These are phyloP conservation scores for Pterocarpus santalinus DNA, from an alignment of 306 rosid genomes.

Conservation along the genomic window DNA sequence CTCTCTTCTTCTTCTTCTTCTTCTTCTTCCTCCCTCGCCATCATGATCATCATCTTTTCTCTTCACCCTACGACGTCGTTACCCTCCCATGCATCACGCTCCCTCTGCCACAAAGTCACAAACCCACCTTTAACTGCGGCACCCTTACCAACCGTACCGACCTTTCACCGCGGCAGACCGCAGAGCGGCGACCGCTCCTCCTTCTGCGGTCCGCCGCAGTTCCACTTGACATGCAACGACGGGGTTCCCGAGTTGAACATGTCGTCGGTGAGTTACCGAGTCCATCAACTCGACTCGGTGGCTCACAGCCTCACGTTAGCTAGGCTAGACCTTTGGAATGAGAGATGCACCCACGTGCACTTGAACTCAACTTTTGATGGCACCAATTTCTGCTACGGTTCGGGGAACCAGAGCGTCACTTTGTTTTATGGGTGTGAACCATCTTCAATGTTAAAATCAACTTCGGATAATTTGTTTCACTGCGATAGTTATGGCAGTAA, in stretches of 20 bases:
- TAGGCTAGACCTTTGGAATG: slow-evolving; percentile 68
- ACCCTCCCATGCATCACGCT: slow-evolving; percentile 35
- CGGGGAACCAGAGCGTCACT: slow-evolving; percentile 55
- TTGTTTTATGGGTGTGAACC: slow-evolving; percentile 53
- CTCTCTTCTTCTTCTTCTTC: background rate
- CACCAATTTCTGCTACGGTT: slow-evolving; percentile 36
- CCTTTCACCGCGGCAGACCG: slow-evolving; percentile 54
- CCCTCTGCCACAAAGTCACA: slow-evolving; percentile 47
- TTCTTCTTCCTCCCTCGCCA: background rate
- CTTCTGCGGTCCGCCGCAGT: slow-evolving; percentile 66
- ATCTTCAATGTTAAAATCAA: accelerated
- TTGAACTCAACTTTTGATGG: slow-evolving; percentile 48
- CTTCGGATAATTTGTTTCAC: slow-evolving; percentile 47
- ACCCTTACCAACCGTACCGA: slow-evolving; percentile 52
- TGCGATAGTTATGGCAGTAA: slow-evolving; percentile 33
- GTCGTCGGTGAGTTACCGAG: slow-evolving; percentile 50
- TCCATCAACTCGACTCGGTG: slow-evolving; percentile 46
- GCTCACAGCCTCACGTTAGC: slow-evolving; percentile 50
- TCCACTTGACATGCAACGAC: slow-evolving; percentile 53
- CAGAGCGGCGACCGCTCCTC: slow-evolving; percentile 48
- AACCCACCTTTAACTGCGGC: slow-evolving; percentile 63
- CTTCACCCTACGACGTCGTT: slow-evolving; percentile 50
- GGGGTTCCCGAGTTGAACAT: slow-evolving; percentile 49
- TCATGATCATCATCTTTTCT: background rate
- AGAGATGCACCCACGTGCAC: slow-evolving; percentile 51